Evolutionary conservation across 2,329 filamentous ascomycete genomes (phyloP), one percentile per base, ranked within the genome.

Genomic region (Cladosporium sp.): DNA sequence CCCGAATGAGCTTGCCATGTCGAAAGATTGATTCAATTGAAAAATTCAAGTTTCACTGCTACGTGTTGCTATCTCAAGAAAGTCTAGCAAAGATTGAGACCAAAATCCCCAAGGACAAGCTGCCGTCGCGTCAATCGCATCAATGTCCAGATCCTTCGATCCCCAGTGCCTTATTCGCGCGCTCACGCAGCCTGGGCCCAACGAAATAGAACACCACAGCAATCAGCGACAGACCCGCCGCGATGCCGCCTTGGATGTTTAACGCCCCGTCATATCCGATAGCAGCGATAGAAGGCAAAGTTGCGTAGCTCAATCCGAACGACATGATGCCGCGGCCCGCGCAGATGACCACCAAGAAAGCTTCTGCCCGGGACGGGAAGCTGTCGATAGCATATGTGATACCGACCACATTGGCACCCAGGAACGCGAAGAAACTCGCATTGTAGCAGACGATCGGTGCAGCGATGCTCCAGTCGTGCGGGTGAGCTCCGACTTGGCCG

Each of bases 371-470:
- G 4, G 68, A 67, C 0, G 75, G 75, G 54, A 77, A 78, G 2
- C 71, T 70, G 53, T 78, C 75, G 3, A 79, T 68, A 4, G 74
- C 60, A 54, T 76, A 76, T 0, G 74, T 75, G 54, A 77, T 75
- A 0, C 70, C 73, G 4, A 74, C 72, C 51, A 77, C 75, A 57
- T 77, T 78, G 5, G 71, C 71, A 1, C 74, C 71, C 9, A 74
- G 61, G 45, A 74, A 74, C 35, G 63, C 61, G 44, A 74, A 74
- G 49, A 71, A 71, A 60, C 71, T 71, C 3, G 62, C 67, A 1
- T 64, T 60, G 48, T 64, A 64, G 15, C 60, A 60, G 44, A 66
- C 71, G 0, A 71, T 70, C 52, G 70, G 64, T 13, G 64, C 56
- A 40, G 72, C 72, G 71, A 71, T 73, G 58, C 73, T 70, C 48